phyloP scores from a whole-genome alignment of 164 flowering plant genomes.

The Vitis riparia region DNA sequence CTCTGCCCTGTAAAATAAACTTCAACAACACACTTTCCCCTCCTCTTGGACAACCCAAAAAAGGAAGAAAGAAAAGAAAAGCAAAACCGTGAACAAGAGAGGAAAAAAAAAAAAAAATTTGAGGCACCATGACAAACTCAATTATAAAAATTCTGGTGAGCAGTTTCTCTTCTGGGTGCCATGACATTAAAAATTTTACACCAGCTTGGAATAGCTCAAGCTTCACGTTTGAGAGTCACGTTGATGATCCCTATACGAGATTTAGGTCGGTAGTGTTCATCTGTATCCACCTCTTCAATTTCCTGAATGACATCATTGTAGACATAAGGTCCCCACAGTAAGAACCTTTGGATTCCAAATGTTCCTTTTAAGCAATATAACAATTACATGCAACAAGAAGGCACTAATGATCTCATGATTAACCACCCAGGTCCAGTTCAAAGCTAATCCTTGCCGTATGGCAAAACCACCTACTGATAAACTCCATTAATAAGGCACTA shows the following conservation, averaged over 20 bases:
- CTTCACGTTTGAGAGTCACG: conserved; percentile 51
- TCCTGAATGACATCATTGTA: conserved; percentile 45
- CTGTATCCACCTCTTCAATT: conserved; percentile 97
- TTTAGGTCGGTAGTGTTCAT: conserved; percentile 88
- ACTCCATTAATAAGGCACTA: no score
- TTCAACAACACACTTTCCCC: background rate
- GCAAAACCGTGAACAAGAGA: no score
- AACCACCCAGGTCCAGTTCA: no score
- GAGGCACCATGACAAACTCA: background rate
- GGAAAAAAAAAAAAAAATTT: background rate
- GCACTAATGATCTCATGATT: no score
- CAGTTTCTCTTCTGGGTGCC: conserved; percentile 3
- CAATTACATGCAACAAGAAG: no score
- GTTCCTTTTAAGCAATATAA: no score
- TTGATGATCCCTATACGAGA: conserved; percentile 57
- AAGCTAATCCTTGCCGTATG: no score
- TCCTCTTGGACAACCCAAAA: background rate
- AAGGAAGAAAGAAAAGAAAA: background rate
- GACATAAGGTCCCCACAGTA: background rate
- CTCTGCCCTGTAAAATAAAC: background rate
- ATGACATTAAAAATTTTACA: conserved; percentile 2
- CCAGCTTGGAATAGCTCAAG: conserved; percentile 17
- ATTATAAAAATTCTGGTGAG: background rate
- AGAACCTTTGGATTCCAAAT: background rate
- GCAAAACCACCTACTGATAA: no score